Evolutionary conservation across 768 basidiomycete genomes (phyloP).

Genomic region (Trametopsis cervina): DNA sequence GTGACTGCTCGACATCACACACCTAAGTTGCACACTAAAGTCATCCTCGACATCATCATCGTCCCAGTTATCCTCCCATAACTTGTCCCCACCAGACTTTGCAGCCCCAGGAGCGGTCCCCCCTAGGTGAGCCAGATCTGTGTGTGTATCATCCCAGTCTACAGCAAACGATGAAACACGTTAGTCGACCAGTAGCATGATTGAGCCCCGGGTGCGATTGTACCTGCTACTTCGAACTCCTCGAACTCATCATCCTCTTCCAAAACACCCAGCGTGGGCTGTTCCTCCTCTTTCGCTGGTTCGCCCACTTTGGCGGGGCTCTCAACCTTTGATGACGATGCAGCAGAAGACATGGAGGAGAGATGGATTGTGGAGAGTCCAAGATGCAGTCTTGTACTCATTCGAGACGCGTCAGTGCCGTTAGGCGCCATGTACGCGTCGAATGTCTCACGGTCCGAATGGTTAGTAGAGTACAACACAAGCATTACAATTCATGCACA

Average conservation of each 20-base stretch:
- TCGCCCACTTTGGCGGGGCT: slow-evolving; percentile 17
- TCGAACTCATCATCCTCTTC: slow-evolving; percentile 99
- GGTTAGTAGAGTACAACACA: no score
- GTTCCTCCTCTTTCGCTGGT: slow-evolving; percentile 30
- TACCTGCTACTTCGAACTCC: slow-evolving; percentile 84
- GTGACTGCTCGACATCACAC: no score
- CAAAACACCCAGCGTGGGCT: slow-evolving; percentile 76
- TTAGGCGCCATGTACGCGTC: no score
- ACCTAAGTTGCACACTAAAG: slow-evolving; percentile 94
- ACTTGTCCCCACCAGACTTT: slow-evolving; percentile 77
- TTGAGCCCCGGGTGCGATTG: slow-evolving; percentile 9
- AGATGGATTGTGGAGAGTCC: not conserved
- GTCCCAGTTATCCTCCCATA: slow-evolving; percentile 99
- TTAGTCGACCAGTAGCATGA: not conserved
- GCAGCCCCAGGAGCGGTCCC: slow-evolving; percentile 69
- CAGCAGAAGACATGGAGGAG: slow-evolving; percentile 17
- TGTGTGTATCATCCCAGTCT: slow-evolving; percentile 89
- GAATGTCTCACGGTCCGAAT: no score
- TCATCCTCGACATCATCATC: slow-evolving; percentile 99
- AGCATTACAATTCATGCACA: no score
- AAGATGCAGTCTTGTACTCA: no score
- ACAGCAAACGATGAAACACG: not conserved
- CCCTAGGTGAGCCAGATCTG: slow-evolving; percentile 72
- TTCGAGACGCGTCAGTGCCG: no score
- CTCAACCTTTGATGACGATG: slow-evolving; percentile 24